Evolutionary conservation across 1,284 basidiomycete genomes (phyloP).

Genomic region (Sphaerobolus stellatus): DNA sequence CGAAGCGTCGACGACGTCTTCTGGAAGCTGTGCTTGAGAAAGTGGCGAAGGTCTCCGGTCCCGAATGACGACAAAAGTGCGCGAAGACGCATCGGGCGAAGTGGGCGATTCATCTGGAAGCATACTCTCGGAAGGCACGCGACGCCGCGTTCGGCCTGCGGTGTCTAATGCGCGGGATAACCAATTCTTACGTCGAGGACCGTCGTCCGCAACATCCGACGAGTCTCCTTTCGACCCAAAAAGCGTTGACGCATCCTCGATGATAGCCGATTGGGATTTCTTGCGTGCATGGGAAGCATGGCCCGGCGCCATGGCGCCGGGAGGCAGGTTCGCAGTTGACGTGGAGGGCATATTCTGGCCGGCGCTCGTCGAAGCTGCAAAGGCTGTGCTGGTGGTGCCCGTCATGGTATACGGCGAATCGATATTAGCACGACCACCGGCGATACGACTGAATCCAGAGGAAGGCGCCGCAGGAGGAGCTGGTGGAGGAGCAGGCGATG

Average conservation of each 20-base stretch:
- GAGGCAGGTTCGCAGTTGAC: constrained; percentile 54
- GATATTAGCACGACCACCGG: constrained; percentile 74
- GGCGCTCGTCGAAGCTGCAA: constrained; percentile 33
- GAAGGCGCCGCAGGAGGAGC: constrained; percentile 35
- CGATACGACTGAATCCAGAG: constrained; percentile 75
- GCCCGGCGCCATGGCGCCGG: constrained; percentile 55
- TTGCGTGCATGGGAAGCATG: constrained; percentile 53
- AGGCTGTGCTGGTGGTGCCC: constrained; percentile 30
- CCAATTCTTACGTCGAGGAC: neutral
- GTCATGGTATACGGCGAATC: constrained; percentile 76
- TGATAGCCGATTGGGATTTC: constrained; percentile 78
- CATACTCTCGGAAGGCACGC: neutral
- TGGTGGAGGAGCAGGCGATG: constrained; percentile 30
- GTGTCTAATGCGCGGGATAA: neutral
- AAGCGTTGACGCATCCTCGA: constrained; percentile 47
- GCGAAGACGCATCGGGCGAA: neutral
- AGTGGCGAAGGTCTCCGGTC: constrained; percentile 10
- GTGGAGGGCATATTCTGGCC: constrained; percentile 66
- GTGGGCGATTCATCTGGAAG: neutral
- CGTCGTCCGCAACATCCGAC: neutral
- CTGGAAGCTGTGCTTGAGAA: constrained; percentile 8
- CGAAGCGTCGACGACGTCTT: too few relatives aligned
- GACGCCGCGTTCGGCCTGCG: neutral
- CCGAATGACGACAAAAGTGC: constrained; percentile 12
- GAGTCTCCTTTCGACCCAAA: neutral